phyloP scores from a whole-genome alignment of 257 asterid species.

The Gentiana dahurica region DNA sequence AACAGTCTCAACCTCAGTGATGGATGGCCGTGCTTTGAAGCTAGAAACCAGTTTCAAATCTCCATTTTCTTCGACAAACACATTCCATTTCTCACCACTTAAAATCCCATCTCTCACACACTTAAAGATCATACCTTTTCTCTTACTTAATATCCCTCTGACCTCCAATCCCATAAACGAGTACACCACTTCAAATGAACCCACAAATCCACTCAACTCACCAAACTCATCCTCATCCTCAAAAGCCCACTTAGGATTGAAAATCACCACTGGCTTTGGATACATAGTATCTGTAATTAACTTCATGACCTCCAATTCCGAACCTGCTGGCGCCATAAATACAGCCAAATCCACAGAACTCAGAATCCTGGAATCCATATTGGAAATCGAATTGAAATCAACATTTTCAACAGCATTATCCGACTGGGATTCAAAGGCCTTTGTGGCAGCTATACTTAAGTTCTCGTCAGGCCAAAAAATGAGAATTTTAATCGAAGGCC shows the following conservation, averaged over 20 bases:
- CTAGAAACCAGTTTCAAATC: constrained; percentile 48
- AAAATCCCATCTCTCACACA: constrained; percentile 61
- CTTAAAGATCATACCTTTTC: constrained; percentile 72
- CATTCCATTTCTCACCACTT: constrained; percentile 80
- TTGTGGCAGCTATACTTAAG: constrained; percentile 37
- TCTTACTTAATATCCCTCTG: constrained; percentile 52
- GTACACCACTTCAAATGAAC: constrained; percentile 72
- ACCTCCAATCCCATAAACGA: constrained; percentile 88
- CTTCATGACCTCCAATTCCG: constrained; percentile 43
- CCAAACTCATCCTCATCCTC: constrained; percentile 60
- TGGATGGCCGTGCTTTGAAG: constrained; percentile 51
- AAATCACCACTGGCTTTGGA: constrained; percentile 69
- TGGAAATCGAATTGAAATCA: constrained; percentile 31
- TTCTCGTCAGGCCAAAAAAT: constrained; percentile 44
- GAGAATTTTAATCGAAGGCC: constrained; percentile 38
- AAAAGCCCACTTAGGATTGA: constrained; percentile 75
- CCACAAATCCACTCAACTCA: constrained; percentile 46
- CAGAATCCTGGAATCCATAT: constrained; percentile 25
- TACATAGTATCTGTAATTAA: constrained; percentile 32
- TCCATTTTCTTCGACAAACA: constrained; percentile 66
- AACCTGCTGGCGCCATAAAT: constrained; percentile 49
- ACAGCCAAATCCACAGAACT: constrained; percentile 54
- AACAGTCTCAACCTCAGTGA: constrained; percentile 61
- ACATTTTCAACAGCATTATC: constrained; percentile 36
- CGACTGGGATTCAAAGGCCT: constrained; percentile 37